These are phyloP conservation scores for Colletotrichum sp. DNA, from an alignment of 2,329 filamentous ascomycete genomes.

Conservation along the genomic window DNA sequence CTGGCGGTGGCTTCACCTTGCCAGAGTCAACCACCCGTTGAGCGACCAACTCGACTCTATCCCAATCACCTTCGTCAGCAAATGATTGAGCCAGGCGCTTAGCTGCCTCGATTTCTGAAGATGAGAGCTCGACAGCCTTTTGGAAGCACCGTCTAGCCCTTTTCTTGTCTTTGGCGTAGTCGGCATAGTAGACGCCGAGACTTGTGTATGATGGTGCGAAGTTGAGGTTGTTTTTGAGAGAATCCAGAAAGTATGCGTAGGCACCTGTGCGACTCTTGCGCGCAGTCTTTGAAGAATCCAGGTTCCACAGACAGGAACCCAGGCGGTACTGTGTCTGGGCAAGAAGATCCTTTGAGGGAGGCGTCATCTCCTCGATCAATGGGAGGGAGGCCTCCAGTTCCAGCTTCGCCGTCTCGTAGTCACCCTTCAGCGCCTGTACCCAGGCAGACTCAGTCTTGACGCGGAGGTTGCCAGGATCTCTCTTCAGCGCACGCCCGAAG, in stretches of 20 bases:
- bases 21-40: conserved; percentile 94
- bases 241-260: conserved; percentile 81
- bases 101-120: conserved; percentile 84
- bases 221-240: conserved; percentile 85
- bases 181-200: conserved; percentile 87
- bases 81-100: conserved; percentile 86
- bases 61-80: conserved; percentile 92
- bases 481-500: conserved; percentile 73
- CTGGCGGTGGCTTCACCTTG: conserved; percentile 85
- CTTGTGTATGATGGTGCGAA: conserved; percentile 91
- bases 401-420: conserved; percentile 69
- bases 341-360: conserved; percentile 70
- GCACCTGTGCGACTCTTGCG: conserved; percentile 82
- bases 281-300: conserved; percentile 74
- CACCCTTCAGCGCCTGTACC: conserved; percentile 84
- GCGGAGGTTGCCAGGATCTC: conserved; percentile 75
- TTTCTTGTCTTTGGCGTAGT: conserved; percentile 87
- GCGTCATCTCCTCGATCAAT: conserved; percentile 65
- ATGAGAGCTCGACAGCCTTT: conserved; percentile 91
- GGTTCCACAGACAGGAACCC: conserved; percentile 85
- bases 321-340: conserved; percentile 87
- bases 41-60: conserved; percentile 90
- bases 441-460: conserved; percentile 89
- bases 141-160: conserved; percentile 92
- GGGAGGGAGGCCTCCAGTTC: conserved; percentile 75